Evolutionary conservation across 2,329 filamentous ascomycete genomes (phyloP).

Genomic region (Aureobasidium sp.): DNA sequence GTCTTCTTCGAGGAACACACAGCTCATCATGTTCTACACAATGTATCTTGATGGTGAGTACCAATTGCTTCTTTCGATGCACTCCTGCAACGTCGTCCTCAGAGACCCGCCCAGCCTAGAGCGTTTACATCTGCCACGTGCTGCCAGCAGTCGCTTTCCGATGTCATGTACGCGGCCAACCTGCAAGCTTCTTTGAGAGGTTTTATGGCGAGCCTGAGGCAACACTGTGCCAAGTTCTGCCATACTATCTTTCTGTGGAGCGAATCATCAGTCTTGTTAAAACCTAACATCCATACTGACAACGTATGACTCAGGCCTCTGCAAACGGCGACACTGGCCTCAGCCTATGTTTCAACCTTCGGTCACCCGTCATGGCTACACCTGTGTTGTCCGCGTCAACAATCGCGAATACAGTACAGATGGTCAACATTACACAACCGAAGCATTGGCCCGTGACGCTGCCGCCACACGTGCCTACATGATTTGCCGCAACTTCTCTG

Average conservation of each 20-base stretch:
- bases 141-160: not conserved
- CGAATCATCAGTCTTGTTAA: not conserved
- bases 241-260: not conserved
- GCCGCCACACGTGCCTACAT: conserved; percentile 95
- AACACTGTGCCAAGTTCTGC: not conserved
- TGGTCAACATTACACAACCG: conserved; percentile 66
- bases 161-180: not conserved
- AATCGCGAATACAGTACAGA: conserved; percentile 95
- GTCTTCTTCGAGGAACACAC: not conserved
- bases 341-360: conserved; percentile 85
- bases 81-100: not conserved
- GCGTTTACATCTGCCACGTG: not conserved
- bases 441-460: conserved; percentile 79
- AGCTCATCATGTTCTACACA: conserved; percentile 13
- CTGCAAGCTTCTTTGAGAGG: not conserved
- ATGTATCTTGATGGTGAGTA: conserved; percentile 16
- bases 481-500: conserved; percentile 95
- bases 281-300: not conserved
- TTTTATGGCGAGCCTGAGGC: not conserved
- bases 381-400: conserved; percentile 89
- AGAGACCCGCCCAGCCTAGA: not conserved
- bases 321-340: conserved; percentile 87
- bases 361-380: conserved; percentile 66
- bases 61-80: not conserved
- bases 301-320: conserved; percentile 59